Evolutionary conservation across 2,329 filamentous ascomycete species (phyloP).

Genomic region (Xylaria sp.): DNA sequence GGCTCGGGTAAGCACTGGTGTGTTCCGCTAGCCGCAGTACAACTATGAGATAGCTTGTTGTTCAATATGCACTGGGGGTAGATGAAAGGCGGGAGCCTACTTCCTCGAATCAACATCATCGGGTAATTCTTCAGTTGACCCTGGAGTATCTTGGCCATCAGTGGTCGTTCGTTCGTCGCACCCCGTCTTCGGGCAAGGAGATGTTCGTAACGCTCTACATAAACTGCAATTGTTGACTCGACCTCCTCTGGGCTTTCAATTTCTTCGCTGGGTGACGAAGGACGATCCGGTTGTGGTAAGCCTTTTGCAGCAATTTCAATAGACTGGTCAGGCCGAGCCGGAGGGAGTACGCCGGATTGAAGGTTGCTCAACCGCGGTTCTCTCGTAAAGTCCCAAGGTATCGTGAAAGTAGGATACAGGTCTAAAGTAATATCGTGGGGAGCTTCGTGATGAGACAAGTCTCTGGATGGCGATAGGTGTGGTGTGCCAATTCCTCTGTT

Average conservation of each 20-base stretch:
- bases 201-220: slow-evolving; percentile 9
- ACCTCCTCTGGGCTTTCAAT: neutral
- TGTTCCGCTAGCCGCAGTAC: slow-evolving; percentile 34
- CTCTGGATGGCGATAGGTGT: neutral
- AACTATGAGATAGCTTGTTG: slow-evolving; percentile 22
- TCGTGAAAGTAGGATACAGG: neutral
- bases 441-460: neutral
- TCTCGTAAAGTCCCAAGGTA: neutral
- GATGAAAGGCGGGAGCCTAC: slow-evolving; percentile 47
- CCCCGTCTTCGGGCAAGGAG: slow-evolving; percentile 17
- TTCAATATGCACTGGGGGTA: slow-evolving; percentile 44
- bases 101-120: slow-evolving; percentile 39
- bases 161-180: slow-evolving; percentile 31
- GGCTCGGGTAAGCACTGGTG: slow-evolving; percentile 46
- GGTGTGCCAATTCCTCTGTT: neutral
- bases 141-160: slow-evolving; percentile 41
- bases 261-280: neutral
- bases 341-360: neutral
- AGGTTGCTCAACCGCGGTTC: neutral
- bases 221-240: neutral
- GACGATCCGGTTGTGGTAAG: neutral
- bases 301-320: neutral
- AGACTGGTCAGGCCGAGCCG: neutral
- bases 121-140: slow-evolving; percentile 45
- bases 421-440: neutral